Conservation (phyloP, 1,284 basidiomycete genomes). For the Hypsizygus ulmarius region DNA sequence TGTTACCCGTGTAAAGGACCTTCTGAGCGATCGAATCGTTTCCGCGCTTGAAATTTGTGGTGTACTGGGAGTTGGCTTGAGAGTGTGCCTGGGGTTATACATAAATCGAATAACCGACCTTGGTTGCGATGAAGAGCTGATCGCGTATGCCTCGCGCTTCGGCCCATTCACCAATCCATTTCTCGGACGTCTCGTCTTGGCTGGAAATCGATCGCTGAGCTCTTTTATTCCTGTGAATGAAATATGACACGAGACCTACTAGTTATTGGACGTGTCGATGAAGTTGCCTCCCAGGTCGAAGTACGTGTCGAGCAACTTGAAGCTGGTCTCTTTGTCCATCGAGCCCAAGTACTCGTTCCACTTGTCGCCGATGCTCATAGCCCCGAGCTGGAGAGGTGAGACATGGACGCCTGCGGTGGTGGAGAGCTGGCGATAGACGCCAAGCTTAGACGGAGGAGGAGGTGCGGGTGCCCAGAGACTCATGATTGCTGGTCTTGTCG, state of each 20-base stretch:
- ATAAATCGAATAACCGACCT: constrained; percentile 33
- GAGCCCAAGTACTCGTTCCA: constrained; percentile 12
- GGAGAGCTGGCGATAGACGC: constrained; percentile 13
- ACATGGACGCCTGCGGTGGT: constrained; percentile 17
- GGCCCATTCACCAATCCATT: constrained; percentile 58
- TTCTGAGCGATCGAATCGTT: constrained; percentile 31
- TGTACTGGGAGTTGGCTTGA: constrained; percentile 25
- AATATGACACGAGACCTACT: constrained; percentile 30
- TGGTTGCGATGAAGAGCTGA: constrained; percentile 54
- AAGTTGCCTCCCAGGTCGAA: constrained; percentile 52
- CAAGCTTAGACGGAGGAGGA: constrained; percentile 8
- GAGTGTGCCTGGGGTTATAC: too few species aligned
- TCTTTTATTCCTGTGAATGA: background rate
- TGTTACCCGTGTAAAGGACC: constrained; percentile 47
- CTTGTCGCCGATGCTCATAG: constrained; percentile 13
- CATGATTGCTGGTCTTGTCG: too few species aligned
- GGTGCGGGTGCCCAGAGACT: too few species aligned
- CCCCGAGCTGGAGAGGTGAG: constrained; percentile 18
- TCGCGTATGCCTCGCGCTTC: constrained; percentile 48
- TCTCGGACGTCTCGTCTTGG: constrained; percentile 49
- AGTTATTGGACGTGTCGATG: constrained; percentile 52
- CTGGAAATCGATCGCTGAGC: constrained; percentile 24
- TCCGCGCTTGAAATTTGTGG: constrained; percentile 27
- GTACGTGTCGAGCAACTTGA: constrained; percentile 49
- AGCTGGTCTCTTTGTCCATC: constrained; percentile 45